Percentiles rank a stretch among this genome's conserved stretches.
Conservation (phyloP, 2,329 filamentous ascomycete species). For the Pseudophaeomoniella oleicola region DNA sequence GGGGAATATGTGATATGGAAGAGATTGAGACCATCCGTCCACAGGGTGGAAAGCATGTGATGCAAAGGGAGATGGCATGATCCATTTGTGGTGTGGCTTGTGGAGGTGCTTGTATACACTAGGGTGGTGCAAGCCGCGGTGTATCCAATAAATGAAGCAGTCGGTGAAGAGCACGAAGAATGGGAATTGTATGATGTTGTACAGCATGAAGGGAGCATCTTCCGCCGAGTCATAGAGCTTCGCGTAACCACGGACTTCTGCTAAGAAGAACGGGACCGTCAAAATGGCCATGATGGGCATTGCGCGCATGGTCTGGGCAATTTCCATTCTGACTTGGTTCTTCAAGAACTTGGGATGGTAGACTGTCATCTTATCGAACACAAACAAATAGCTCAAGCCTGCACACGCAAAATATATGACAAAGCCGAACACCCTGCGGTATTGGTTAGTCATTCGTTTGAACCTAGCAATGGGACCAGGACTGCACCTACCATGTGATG, state of each 20-base stretch:
- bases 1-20: constrained; percentile 88
- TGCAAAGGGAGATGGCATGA: constrained; percentile 90
- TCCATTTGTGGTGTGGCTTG: constrained; percentile 99
- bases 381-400: constrained; percentile 66
- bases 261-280: constrained; percentile 67
- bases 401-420: constrained; percentile 76
- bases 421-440: constrained; percentile 64
- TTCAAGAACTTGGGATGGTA: constrained; percentile 89
- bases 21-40: constrained; percentile 75
- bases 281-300: constrained; percentile 73
- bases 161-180: constrained; percentile 82
- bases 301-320: constrained; percentile 59
- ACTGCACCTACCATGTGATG: constrained; percentile 60
- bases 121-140: constrained; percentile 72
- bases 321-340: constrained; percentile 80
- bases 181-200: constrained; percentile 72
- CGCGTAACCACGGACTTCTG: constrained; percentile 70
- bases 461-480: neutral
- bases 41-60: constrained; percentile 90
- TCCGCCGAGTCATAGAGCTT: constrained; percentile 72
- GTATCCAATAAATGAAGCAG: constrained; percentile 81
- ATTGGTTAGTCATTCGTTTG: constrained; percentile 1
- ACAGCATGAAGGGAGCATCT: constrained; percentile 63
- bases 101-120: constrained; percentile 73
- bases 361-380: constrained; percentile 84